Percentiles rank a stretch among this genome's conserved stretches.
Conservation (phyloP, 1,284 basidiomycete species). For the Ceratobasidium sp. region DNA sequence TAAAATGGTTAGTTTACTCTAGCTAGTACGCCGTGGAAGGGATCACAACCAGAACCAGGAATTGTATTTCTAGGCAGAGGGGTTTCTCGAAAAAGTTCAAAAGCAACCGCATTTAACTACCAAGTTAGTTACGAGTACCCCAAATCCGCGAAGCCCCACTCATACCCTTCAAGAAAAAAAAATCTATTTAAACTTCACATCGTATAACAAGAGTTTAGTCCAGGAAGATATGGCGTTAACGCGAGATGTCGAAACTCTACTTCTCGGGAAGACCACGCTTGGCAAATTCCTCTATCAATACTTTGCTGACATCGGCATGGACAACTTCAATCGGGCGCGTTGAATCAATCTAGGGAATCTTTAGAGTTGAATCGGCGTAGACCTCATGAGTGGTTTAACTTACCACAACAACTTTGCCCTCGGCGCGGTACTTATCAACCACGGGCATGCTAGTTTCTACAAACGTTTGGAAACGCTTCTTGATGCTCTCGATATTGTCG, state of each 20-base stretch:
- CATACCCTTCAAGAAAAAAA: not conserved
- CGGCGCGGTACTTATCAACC: conserved; percentile 83
- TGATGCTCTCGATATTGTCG: conserved; percentile 95
- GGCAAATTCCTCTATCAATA: conserved; percentile 63
- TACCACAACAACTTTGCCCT: conserved; percentile 85
- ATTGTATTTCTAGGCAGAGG: too few species aligned
- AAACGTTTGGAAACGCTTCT: conserved; percentile 98
- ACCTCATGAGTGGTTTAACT: conserved; percentile 52
- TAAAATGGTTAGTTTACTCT: too few species aligned
- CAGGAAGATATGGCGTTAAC: not conserved
- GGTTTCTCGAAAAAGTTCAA: too few species aligned
- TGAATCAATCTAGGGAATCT: conserved; percentile 75
- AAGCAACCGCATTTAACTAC: too few species aligned
- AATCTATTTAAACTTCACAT: not conserved
- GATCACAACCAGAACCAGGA: too few species aligned
- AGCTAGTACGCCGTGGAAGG: too few species aligned
- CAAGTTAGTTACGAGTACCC: too few species aligned
- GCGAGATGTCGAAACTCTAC: not conserved
- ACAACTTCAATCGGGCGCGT: conserved; percentile 81
- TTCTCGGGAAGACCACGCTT: conserved; percentile 41
- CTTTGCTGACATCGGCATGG: conserved; percentile 70
- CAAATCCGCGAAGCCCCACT: too few species aligned
- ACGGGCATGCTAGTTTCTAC: conserved; percentile 96
- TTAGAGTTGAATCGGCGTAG: not conserved
- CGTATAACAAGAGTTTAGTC: not conserved